Conservation (phyloP, 2,329 filamentous ascomycete genomes). For the Neopestalotiopsis sp. region DNA sequence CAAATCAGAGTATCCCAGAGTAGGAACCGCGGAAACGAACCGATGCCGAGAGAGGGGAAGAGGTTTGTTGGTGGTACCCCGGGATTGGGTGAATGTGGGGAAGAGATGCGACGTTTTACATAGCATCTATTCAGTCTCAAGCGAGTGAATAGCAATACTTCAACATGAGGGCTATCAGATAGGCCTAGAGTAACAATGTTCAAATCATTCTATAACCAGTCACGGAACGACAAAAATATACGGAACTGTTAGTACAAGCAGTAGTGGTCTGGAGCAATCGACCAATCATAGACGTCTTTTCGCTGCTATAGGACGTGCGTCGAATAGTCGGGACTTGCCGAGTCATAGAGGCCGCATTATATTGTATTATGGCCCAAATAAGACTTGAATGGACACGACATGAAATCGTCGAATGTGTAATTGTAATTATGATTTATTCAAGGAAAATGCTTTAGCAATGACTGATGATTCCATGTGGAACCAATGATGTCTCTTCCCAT, state of each 20-base stretch:
- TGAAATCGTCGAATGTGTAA: background rate
- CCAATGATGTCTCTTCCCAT: background rate
- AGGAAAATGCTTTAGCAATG: background rate
- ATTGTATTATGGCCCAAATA: background rate
- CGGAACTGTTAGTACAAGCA: too few species aligned
- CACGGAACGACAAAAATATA: too few species aligned
- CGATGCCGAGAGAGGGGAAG: conserved; percentile 2
- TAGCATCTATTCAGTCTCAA: background rate
- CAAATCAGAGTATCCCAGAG: too few species aligned
- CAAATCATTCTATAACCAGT: too few species aligned
- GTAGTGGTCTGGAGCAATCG: too few species aligned
- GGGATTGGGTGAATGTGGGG: background rate
- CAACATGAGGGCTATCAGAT: too few species aligned
- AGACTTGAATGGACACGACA: background rate
- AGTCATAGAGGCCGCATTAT: too few species aligned
- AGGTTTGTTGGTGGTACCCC: background rate
- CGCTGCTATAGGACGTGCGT: too few species aligned
- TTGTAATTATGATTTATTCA: background rate
- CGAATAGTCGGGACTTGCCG: too few species aligned
- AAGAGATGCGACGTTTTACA: background rate
- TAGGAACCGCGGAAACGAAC: background rate
- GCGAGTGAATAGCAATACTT: too few species aligned
- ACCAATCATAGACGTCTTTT: too few species aligned
- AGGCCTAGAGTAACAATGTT: too few species aligned
- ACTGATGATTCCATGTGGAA: background rate